phyloP scores from a whole-genome alignment of 768 basidiomycete species.

The Kwoniella dejecticola region DNA sequence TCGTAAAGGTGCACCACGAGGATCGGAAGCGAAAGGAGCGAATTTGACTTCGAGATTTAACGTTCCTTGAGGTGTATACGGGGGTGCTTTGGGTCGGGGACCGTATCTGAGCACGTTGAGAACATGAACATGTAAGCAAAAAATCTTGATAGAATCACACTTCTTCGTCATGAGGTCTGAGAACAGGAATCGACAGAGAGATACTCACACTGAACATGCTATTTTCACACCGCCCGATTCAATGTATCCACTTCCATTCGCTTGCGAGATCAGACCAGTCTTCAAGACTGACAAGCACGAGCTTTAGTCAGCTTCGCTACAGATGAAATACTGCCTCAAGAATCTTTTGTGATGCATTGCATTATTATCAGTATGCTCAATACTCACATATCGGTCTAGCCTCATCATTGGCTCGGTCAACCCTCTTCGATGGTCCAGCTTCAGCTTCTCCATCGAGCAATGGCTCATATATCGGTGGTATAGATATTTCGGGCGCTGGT shows the following conservation, averaged over 20 bases:
- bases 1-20: constrained; percentile 77
- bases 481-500: constrained; percentile 85
- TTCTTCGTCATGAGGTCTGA: no score
- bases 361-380: no score
- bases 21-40: constrained; percentile 82
- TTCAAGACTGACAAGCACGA: constrained; percentile 67
- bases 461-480: constrained; percentile 64
- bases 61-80: constrained; percentile 68
- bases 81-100: constrained; percentile 59
- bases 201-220: constrained; percentile 87
- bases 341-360: no score
- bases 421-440: constrained; percentile 53
- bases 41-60: constrained; percentile 97
- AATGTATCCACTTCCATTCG: constrained; percentile 95
- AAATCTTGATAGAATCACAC: background rate
- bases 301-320: constrained; percentile 12
- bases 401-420: constrained; percentile 62
- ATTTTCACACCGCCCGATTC: constrained; percentile 90
- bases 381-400: constrained; percentile 83
- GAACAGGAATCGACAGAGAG: no score
- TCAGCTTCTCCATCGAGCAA: constrained; percentile 23
- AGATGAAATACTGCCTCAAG: no score
- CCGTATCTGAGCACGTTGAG: constrained; percentile 67
- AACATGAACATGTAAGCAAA: constrained; percentile 4
- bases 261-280: constrained; percentile 85